Percentiles rank a stretch among this genome's conserved stretches.
These are phyloP conservation scores for Trichophyton schoenleinii DNA, from an alignment of 2,329 filamentous ascomycete species.

Conservation along the genomic window DNA sequence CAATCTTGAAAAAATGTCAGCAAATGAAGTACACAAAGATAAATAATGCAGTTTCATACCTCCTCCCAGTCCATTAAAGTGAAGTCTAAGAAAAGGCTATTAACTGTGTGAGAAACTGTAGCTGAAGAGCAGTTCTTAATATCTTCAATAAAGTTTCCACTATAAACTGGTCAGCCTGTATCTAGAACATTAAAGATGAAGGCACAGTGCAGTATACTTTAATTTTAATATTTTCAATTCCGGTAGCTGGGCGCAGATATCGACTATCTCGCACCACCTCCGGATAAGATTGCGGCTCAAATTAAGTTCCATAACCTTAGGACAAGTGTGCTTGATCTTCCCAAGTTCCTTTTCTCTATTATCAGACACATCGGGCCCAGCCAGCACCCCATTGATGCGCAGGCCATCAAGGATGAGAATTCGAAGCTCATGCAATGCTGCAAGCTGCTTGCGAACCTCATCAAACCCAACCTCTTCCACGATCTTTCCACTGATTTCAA, in stretches of 20 bases:
- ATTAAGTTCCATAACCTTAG: slow-evolving; percentile 60
- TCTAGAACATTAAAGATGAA: slow-evolving; percentile 1
- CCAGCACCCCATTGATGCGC: slow-evolving; percentile 40
- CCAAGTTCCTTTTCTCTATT: slow-evolving; percentile 20
- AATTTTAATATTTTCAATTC: slow-evolving; percentile 54
- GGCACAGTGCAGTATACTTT: slow-evolving; percentile 44
- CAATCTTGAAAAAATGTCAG: slow-evolving; percentile 21
- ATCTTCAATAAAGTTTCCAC: slow-evolving; percentile 56
- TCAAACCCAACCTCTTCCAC: slow-evolving; percentile 93
- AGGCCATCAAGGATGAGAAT: slow-evolving; percentile 73
- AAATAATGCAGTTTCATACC: slow-evolving; percentile 25
- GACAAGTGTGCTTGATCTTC: slow-evolving; percentile 45
- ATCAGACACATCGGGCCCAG: slow-evolving; percentile 16
- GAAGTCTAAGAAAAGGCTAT: slow-evolving; percentile 53
- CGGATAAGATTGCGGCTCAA: slow-evolving; percentile 74
- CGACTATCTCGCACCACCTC: slow-evolving; percentile 50
- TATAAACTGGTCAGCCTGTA: slow-evolving; percentile 25
- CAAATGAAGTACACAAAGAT: too few relatives aligned
- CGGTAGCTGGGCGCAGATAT: slow-evolving; percentile 59
- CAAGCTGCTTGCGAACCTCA: slow-evolving; percentile 71
- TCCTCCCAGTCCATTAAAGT: slow-evolving; percentile 55
- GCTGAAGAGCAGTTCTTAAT: slow-evolving; percentile 19
- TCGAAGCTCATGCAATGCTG: slow-evolving; percentile 61
- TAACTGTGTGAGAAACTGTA: slow-evolving; percentile 40
- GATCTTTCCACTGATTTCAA: slow-evolving; percentile 66